Evolutionary conservation across 2,329 filamentous ascomycete genomes (phyloP).

Genomic region (Blumeriella jaapii): DNA sequence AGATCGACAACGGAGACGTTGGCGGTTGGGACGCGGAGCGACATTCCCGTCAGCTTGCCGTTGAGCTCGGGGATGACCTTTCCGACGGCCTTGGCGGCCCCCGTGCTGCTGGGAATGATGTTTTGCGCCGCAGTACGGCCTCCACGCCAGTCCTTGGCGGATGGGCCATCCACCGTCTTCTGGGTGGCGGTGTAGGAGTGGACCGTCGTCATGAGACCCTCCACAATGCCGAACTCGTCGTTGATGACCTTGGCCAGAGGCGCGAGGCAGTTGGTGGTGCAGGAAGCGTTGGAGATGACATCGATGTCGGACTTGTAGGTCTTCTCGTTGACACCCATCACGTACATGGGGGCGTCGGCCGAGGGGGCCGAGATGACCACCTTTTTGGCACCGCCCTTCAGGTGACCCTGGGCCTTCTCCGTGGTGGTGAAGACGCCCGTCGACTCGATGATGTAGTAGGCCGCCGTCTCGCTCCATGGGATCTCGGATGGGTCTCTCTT

Average conservation of each 20-base stretch:
- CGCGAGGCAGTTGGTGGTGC: constrained; percentile 99
- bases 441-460: constrained; percentile 92
- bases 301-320: constrained; percentile 81
- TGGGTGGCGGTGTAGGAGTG: constrained; percentile 99
- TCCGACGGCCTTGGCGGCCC: constrained; percentile 99
- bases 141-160: constrained; percentile 98
- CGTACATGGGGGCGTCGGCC: constrained; percentile 98
- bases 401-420: constrained; percentile 88
- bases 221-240: constrained; percentile 94
- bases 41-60: constrained; percentile 99
- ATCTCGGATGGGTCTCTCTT: constrained; percentile 85
- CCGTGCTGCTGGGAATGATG: constrained; percentile 98
- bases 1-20: constrained; percentile 99
- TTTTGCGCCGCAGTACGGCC: constrained; percentile 97
- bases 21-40: constrained; percentile 96
- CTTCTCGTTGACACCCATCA: constrained; percentile 98
- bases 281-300: constrained; percentile 98
- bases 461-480: constrained; percentile 79
- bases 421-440: constrained; percentile 99
- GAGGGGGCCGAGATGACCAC: constrained; percentile 88
- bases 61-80: constrained; percentile 98
- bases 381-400: constrained; percentile 97
- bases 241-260: constrained; percentile 98
- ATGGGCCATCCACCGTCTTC: constrained; percentile 98
- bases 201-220: constrained; percentile 99